A percentile compares a stretch with the other conserved stretches of the same genome.
Conservation (phyloP, 768 basidiomycete species). For the Tulasnella sp. region DNA sequence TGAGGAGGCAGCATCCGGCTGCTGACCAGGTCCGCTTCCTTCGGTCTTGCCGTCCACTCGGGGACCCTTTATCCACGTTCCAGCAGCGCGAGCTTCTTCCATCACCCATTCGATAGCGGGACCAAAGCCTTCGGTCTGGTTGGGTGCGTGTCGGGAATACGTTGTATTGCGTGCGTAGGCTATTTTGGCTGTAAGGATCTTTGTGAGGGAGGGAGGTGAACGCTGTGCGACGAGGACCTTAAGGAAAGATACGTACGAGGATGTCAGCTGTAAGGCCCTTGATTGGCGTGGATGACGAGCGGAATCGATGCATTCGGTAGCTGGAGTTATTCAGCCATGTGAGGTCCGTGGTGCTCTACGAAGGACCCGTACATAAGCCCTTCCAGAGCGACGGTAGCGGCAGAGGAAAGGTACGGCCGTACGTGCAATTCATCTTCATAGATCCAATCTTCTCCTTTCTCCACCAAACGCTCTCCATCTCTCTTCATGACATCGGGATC, state of each 20-base stretch:
- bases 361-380: neutral
- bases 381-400: slow-evolving; percentile 12
- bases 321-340: slow-evolving; percentile 54
- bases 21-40: too few species aligned
- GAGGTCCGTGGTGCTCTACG: slow-evolving; percentile 63
- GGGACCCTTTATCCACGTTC: neutral
- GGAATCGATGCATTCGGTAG: slow-evolving; percentile 86
- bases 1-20: neutral
- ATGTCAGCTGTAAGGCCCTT: slow-evolving; percentile 86
- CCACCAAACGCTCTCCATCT: slow-evolving; percentile 55
- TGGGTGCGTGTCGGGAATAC: slow-evolving; percentile 63
- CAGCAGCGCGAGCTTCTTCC: slow-evolving; percentile 27
- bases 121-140: slow-evolving; percentile 46
- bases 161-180: slow-evolving; percentile 57
- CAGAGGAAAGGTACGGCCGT: slow-evolving; percentile 42
- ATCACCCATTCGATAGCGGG: slow-evolving; percentile 24
- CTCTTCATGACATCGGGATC: slow-evolving; percentile 57
- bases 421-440: slow-evolving; percentile 77
- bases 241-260: slow-evolving; percentile 53
- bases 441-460: slow-evolving; percentile 75
- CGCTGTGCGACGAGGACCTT: neutral
- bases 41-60: neutral
- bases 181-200: slow-evolving; percentile 71
- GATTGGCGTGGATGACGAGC: slow-evolving; percentile 74
- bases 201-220: neutral